A percentile compares a stretch with the other conserved stretches of the same genome.
Conservation (phyloP, 1,284 basidiomycete genomes). For the Trichosporon faecale region DNA sequence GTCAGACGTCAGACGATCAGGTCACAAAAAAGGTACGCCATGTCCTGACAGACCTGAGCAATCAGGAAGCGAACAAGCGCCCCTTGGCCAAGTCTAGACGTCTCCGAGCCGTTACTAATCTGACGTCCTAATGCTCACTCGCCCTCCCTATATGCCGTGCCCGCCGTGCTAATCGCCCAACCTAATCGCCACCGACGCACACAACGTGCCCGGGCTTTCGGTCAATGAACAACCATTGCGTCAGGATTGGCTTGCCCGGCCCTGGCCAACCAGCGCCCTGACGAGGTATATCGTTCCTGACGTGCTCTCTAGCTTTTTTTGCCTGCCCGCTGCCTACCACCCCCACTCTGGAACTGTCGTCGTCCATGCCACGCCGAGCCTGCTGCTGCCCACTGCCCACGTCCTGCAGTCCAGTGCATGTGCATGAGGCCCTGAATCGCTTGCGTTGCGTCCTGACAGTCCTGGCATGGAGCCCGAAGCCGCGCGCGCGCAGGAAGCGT, state of each 20-base stretch:
- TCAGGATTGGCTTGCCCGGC: neutral
- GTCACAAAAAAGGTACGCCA: slow-evolving; percentile 7
- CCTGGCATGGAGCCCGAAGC: too few species aligned
- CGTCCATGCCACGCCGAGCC: too few species aligned
- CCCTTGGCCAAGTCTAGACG: neutral
- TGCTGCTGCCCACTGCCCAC: too few species aligned
- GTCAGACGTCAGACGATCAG: slow-evolving; percentile 11
- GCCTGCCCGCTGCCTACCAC: neutral
- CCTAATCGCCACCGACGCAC: neutral
- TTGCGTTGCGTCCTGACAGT: too few species aligned
- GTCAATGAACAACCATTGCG: neutral
- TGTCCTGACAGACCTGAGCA: neutral
- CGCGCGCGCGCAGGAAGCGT: too few species aligned
- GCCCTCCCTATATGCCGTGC: neutral
- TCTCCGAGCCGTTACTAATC: neutral
- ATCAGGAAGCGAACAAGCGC: neutral
- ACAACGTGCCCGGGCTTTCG: neutral
- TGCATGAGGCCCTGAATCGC: too few species aligned
- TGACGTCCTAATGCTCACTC: neutral
- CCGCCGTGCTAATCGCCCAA: neutral
- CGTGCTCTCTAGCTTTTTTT: neutral
- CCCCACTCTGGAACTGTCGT: neutral
- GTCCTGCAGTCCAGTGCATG: too few species aligned
- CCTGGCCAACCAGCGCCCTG: neutral
- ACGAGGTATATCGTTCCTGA: neutral